Conservation (phyloP, 2,329 filamentous ascomycete genomes). For the Chaetomiaceae sp. region DNA sequence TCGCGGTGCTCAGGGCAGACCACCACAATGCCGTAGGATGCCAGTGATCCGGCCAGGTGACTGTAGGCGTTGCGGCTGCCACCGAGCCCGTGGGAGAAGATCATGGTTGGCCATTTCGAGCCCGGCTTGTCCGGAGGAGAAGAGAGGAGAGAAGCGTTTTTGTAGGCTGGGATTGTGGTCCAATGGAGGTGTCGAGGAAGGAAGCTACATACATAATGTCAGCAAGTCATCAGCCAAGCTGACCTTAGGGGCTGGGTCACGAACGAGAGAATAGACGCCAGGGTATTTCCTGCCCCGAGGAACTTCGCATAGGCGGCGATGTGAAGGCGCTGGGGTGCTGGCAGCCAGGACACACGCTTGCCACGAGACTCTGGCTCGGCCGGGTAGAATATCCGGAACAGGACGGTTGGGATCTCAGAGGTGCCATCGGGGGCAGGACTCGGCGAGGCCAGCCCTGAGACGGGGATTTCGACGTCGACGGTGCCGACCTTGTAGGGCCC, state of each 20-base stretch:
- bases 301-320: constrained; percentile 73
- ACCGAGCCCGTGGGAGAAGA: constrained; percentile 83
- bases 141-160: constrained; percentile 61
- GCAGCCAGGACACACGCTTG: constrained; percentile 69
- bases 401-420: constrained; percentile 62
- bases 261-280: constrained; percentile 58
- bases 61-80: constrained; percentile 81
- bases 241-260: constrained; percentile 30
- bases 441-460: constrained; percentile 53
- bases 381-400: constrained; percentile 80
- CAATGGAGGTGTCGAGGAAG: constrained; percentile 69
- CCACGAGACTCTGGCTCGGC: constrained; percentile 49
- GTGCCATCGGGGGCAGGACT: constrained; percentile 50
- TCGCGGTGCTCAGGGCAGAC: constrained; percentile 80
- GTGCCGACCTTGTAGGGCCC: constrained; percentile 76
- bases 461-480: constrained; percentile 73
- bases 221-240: not conserved
- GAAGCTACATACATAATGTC: constrained; percentile 41
- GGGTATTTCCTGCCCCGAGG: constrained; percentile 56
- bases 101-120: constrained; percentile 67
- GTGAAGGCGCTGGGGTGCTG: constrained; percentile 68
- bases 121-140: constrained; percentile 38
- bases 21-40: constrained; percentile 76
- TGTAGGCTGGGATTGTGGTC: constrained; percentile 65
- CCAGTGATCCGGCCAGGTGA: constrained; percentile 71